Conservation (phyloP, 768 basidiomycete species). For the Leucosporidium yakuticum region DNA sequence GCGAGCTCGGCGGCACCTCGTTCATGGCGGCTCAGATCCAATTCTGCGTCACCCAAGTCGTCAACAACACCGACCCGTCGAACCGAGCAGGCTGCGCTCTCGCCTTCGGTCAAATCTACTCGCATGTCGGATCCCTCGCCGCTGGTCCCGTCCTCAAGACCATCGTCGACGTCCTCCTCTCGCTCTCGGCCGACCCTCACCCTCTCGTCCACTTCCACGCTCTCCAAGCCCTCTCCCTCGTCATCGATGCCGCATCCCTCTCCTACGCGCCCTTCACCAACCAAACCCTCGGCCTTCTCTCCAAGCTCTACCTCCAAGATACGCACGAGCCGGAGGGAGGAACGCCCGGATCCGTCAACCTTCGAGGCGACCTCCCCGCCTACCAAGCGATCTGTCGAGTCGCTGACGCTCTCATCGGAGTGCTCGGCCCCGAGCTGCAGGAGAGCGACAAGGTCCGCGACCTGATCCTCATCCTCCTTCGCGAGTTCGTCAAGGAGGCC, state of each 20-base stretch:
- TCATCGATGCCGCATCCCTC: slow-evolving; percentile 85
- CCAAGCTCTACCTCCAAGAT: slow-evolving; percentile 81
- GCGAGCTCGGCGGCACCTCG: slow-evolving; percentile 70
- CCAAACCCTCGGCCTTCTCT: slow-evolving; percentile 78
- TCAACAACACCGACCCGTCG: slow-evolving; percentile 86
- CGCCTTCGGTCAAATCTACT: slow-evolving; percentile 86
- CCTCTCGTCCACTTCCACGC: slow-evolving; percentile 95
- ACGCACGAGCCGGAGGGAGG: slow-evolving; percentile 92
- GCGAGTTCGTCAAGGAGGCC: slow-evolving; percentile 74
- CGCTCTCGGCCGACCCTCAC: slow-evolving; percentile 90
- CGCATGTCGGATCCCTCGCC: slow-evolving; percentile 85
- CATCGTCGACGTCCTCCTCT: slow-evolving; percentile 89
- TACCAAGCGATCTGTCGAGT: slow-evolving; percentile 88
- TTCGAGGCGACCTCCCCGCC: slow-evolving; percentile 82
- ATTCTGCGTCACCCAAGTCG: slow-evolving; percentile 83
- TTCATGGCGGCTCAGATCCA: slow-evolving; percentile 85
- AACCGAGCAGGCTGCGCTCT: slow-evolving; percentile 88
- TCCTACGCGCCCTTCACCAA: slow-evolving; percentile 84
- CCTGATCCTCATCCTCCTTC: slow-evolving; percentile 74
- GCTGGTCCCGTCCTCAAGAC: slow-evolving; percentile 92
- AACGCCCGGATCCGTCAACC: slow-evolving; percentile 63
- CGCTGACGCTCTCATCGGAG: slow-evolving; percentile 85
- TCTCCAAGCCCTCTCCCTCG: slow-evolving; percentile 71
- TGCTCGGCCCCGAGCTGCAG: slow-evolving; percentile 90
- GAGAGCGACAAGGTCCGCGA: slow-evolving; percentile 74